Evolutionary conservation across 2,329 filamentous ascomycete species (phyloP).

Genomic region (Cladophialophora psammophila): DNA sequence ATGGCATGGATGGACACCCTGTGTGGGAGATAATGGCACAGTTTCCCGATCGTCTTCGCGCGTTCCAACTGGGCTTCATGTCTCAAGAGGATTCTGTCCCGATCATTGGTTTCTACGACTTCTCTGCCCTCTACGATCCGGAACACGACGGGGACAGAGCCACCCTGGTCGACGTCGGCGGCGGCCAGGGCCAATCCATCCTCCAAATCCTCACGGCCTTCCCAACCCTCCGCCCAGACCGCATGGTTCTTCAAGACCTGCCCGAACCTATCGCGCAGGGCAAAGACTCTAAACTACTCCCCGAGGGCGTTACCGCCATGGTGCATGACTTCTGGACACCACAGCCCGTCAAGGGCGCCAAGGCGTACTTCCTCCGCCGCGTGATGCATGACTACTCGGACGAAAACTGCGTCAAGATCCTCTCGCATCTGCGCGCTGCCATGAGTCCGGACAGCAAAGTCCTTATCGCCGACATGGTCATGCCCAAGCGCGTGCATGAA

Average conservation of each 20-base stretch:
- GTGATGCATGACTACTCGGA: conserved; percentile 45
- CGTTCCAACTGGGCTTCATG: conserved; percentile 43
- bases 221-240: conserved; percentile 21
- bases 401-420: conserved; percentile 38
- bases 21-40: conserved; percentile 43
- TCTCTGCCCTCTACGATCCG: conserved; percentile 9
- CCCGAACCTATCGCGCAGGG: conserved; percentile 19
- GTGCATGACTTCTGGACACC: conserved; percentile 37
- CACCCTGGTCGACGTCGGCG: conserved; percentile 36
- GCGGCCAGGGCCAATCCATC: conserved; percentile 35
- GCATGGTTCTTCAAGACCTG: conserved; percentile 34
- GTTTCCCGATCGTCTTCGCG: conserved; percentile 40
- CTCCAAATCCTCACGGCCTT: conserved; percentile 27
- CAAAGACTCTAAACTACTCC: conserved; percentile 29
- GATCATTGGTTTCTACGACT: conserved; percentile 34
- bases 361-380: conserved; percentile 46
- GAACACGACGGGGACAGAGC: conserved; percentile 24
- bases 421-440: conserved; percentile 37
- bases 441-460: conserved; percentile 39
- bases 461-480: conserved; percentile 43
- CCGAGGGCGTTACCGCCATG: conserved; percentile 30
- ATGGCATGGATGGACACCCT: conserved; percentile 37
- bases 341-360: conserved; percentile 38
- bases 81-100: conserved; percentile 25
- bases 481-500: conserved; percentile 38